These are phyloP conservation scores for Agastache rugosa DNA, from an alignment of 257 asterid genomes.

Conservation along the genomic window DNA sequence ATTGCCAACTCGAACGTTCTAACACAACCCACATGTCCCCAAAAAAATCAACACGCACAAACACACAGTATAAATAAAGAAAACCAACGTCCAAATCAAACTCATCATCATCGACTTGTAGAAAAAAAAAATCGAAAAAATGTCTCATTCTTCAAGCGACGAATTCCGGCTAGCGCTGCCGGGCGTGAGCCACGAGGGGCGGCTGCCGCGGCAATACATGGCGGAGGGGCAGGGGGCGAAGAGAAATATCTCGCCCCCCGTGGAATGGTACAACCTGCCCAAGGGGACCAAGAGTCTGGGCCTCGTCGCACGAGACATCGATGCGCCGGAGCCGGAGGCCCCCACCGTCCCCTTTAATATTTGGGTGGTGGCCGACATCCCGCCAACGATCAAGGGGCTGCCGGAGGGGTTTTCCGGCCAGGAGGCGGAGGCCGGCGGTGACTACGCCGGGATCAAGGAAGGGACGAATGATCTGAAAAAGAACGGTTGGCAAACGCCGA, in stretches of 20 bases:
- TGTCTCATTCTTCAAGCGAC: slow-evolving; percentile 63
- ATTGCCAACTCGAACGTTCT: slow-evolving; percentile 28
- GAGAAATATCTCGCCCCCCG: slow-evolving; percentile 69
- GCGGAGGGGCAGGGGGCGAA: slow-evolving; percentile 85
- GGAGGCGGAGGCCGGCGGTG: slow-evolving; percentile 57
- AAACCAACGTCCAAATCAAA: slow-evolving; percentile 1
- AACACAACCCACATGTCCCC: slow-evolving; percentile 38
- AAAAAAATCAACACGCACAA: not conserved
- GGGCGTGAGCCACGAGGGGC: slow-evolving; percentile 58
- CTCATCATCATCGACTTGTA: not conserved
- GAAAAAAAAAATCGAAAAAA: slow-evolving; percentile 12
- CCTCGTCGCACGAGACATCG: slow-evolving; percentile 72
- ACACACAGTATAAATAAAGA: not conserved
- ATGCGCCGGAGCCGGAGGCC: slow-evolving; percentile 71
- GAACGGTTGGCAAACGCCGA: slow-evolving; percentile 76
- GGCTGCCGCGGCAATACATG: slow-evolving; percentile 72
- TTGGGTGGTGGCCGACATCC: slow-evolving; percentile 83
- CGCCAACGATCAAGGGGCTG: slow-evolving; percentile 73
- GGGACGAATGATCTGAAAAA: slow-evolving; percentile 72
- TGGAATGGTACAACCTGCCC: slow-evolving; percentile 89
- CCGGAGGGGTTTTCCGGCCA: slow-evolving; percentile 86
- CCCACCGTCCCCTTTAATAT: slow-evolving; percentile 64
- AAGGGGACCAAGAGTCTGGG: slow-evolving; percentile 64
- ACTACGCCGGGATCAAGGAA: slow-evolving; percentile 57
- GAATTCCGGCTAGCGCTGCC: slow-evolving; percentile 70